Conservation (phyloP, 2,329 filamentous ascomycete genomes). For the Knufia petricola region DNA sequence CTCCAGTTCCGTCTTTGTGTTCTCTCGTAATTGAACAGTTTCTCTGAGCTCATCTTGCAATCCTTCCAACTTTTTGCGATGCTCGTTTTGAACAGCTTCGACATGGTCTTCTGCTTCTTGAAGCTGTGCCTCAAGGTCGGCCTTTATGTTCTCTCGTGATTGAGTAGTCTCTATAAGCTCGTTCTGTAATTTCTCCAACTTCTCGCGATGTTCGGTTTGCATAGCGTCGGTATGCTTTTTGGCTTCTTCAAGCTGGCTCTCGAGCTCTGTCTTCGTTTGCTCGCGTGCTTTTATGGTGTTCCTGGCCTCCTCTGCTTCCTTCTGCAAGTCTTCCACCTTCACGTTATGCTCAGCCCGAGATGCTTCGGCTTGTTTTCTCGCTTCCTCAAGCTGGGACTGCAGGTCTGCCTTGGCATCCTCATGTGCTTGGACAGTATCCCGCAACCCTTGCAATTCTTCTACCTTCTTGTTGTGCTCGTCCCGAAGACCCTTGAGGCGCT, state of each 20-base stretch:
- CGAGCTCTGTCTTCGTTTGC: neutral
- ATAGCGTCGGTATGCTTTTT: slow-evolving; percentile 27
- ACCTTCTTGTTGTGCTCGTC: slow-evolving; percentile 3
- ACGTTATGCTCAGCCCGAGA: neutral
- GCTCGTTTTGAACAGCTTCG: no score
- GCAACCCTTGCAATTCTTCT: slow-evolving; percentile 28
- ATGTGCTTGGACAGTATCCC: slow-evolving; percentile 27
- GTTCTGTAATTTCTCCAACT: slow-evolving; percentile 23
- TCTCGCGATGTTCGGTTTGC: slow-evolving; percentile 15
- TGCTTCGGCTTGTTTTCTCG: neutral
- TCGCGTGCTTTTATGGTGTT: neutral
- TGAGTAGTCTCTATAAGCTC: slow-evolving; percentile 27
- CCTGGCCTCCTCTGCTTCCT: neutral
- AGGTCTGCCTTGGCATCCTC: slow-evolving; percentile 25
- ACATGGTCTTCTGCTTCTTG: no score
- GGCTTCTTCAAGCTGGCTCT: slow-evolving; percentile 16
- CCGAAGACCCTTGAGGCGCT: no score
- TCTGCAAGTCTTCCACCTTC: slow-evolving; percentile 1
- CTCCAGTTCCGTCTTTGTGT: slow-evolving; percentile 17
- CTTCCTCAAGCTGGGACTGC: slow-evolving; percentile 20
- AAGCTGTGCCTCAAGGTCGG: slow-evolving; percentile 18
- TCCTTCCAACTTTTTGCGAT: no score
- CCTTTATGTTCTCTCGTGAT: slow-evolving; percentile 26
- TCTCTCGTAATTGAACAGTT: no score
- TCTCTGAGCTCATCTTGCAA: no score